A percentile compares a stretch with the other conserved stretches of the same genome.
Conservation (phyloP, 2,329 filamentous ascomycete species). For the Fusarium phyllophilum region DNA sequence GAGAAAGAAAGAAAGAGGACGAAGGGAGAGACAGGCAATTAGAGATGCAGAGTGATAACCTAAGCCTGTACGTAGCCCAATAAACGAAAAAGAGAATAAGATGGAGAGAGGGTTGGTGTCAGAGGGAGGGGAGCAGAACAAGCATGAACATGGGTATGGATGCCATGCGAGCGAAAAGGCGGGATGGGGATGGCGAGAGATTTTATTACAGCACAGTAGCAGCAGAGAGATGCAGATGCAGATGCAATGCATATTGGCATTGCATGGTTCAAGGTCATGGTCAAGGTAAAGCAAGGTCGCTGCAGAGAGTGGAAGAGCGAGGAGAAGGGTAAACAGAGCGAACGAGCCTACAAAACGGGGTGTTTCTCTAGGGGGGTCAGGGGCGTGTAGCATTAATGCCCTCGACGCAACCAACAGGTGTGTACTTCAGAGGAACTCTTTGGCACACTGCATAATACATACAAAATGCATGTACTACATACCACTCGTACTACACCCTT, state of each 20-base stretch:
- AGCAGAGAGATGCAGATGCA: constrained; percentile 16
- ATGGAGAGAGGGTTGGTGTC: constrained; percentile 9
- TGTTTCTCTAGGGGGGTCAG: constrained; percentile 2
- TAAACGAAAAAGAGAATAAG: constrained; percentile 22
- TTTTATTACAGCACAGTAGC: constrained; percentile 29
- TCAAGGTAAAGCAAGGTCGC: background rate
- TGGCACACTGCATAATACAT: constrained; percentile 23
- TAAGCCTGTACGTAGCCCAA: constrained; percentile 20
- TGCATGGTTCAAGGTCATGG: constrained; percentile 26
- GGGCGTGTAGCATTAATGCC: constrained; percentile 10
- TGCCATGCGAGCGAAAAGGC: constrained; percentile 33
- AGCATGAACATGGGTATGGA: constrained; percentile 14
- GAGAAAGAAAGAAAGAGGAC: constrained; percentile 5
- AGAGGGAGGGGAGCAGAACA: constrained; percentile 15
- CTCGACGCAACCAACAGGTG: background rate
- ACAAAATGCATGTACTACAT: constrained; percentile 10
- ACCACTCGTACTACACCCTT: constrained; percentile 12
- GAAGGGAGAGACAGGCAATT: background rate
- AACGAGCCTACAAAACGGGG: constrained; percentile 1
- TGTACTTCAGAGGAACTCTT: constrained; percentile 15
- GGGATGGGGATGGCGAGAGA: constrained; percentile 37
- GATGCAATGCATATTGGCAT: constrained; percentile 25
- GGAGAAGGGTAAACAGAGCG: constrained; percentile 18
- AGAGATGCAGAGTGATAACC: constrained; percentile 7
- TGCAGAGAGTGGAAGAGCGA: background rate